A percentile compares a stretch with the other conserved stretches of the same genome.
These are phyloP conservation scores for Penicillium daleae DNA, from an alignment of 495 filamentous ascomycete genomes.

Conservation along the genomic window DNA sequence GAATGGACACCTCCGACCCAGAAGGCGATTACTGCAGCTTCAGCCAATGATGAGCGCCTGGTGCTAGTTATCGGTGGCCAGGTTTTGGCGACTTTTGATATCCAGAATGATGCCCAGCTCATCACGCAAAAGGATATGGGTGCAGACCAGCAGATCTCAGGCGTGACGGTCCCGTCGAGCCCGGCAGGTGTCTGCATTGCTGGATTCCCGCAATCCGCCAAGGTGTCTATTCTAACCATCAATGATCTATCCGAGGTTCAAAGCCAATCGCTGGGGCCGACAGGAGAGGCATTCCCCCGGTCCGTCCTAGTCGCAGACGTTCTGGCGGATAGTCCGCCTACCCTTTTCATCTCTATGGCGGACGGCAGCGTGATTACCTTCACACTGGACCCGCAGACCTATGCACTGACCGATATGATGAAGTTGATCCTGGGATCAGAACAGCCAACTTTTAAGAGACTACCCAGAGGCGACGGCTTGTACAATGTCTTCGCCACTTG, in stretches of 20 bases:
- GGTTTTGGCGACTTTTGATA: conserved; percentile 65
- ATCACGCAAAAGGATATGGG: conserved; percentile 61
- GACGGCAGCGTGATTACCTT: conserved; percentile 93
- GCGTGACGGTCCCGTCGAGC: conserved; percentile 66
- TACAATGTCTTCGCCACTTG: conserved; percentile 91
- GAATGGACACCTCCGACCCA: conserved; percentile 66
- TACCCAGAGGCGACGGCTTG: conserved; percentile 65
- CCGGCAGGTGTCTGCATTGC: conserved; percentile 64
- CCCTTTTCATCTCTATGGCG: conserved; percentile 89
- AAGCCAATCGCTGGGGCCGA: conserved; percentile 60
- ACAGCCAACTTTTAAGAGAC: conserved; percentile 74
- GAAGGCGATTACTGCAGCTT: conserved; percentile 74
- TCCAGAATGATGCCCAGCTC: conserved; percentile 59
- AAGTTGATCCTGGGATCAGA: conserved; percentile 85
- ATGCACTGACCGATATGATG: conserved; percentile 70
- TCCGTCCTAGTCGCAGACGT: conserved; percentile 79
- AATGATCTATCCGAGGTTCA: conserved; percentile 64
- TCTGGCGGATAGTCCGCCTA: conserved; percentile 64
- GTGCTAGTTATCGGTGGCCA: conserved; percentile 76
- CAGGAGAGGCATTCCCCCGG: conserved; percentile 73
- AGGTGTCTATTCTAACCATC: conserved; percentile 70
- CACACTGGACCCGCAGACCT: conserved; percentile 60
- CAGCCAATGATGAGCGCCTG: conserved; percentile 67
- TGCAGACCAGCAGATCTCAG: conserved; percentile 76
- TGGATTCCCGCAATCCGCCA: conserved; percentile 81